phyloP scores from a whole-genome alignment of 345 rosid genomes.

The Erucastrum elatum region DNA sequence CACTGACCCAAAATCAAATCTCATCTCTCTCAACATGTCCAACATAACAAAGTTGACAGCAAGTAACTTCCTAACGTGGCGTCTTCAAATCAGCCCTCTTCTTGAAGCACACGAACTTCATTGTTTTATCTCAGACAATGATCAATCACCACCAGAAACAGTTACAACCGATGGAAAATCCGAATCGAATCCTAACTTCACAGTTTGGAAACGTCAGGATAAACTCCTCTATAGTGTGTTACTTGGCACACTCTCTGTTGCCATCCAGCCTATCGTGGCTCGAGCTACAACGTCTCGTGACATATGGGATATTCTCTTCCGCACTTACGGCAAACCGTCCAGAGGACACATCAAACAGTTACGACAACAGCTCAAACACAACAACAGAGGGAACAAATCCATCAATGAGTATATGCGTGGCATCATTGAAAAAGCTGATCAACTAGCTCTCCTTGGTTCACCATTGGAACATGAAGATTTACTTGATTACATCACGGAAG shows the following conservation, averaged over 20 bases:
- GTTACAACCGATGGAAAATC: not conserved
- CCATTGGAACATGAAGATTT: not conserved
- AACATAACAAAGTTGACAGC: no score
- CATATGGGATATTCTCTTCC: not conserved
- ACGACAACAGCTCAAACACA: not conserved
- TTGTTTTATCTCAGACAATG: no score
- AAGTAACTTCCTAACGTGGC: no score
- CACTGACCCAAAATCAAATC: no score
- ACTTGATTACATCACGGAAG: not conserved
- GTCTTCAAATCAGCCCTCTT: no score
- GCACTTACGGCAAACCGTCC: not conserved
- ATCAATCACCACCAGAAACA: no score
- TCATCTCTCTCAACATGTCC: no score
- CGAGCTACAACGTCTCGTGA: not conserved
- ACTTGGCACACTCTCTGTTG: not conserved
- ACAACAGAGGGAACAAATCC: not conserved
- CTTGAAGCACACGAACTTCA: no score
- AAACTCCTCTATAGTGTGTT: not conserved
- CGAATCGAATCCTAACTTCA: not conserved
- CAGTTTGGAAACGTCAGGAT: not conserved
- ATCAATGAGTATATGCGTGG: not conserved
- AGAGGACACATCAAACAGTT: not conserved
- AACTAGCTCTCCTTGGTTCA: not conserved
- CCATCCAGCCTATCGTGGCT: not conserved
- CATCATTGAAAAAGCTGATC: not conserved